These are phyloP conservation scores for Apostasia shenzhenica DNA, from an alignment of 106 monocot genomes.

Conservation along the genomic window DNA sequence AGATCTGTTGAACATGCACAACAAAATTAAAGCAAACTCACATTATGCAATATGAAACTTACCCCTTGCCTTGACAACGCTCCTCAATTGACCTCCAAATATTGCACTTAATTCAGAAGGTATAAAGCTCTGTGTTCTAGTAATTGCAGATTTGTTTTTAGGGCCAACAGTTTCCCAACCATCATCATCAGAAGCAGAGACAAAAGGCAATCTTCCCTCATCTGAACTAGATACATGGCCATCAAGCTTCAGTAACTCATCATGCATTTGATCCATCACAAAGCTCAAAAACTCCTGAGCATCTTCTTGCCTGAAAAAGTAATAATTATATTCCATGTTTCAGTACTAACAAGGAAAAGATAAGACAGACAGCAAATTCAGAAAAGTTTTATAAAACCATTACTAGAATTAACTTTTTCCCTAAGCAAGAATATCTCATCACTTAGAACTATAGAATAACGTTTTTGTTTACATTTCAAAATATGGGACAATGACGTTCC, in stretches of 20 bases:
- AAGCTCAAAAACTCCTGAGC: conserved; percentile 99
- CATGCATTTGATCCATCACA: conserved; percentile 90
- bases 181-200: conserved; percentile 84
- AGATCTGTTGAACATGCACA: too few species aligned
- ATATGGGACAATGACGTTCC: too few species aligned
- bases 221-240: conserved; percentile 33
- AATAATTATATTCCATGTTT: background rate
- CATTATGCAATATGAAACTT: conserved; percentile 2
- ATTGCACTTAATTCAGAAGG: conserved; percentile 89
- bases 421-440: too few species aligned
- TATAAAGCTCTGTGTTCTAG: conserved; percentile 86
- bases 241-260: conserved; percentile 74
- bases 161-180: conserved; percentile 98
- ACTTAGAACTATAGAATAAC: too few species aligned
- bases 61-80: conserved; percentile 92
- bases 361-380: background rate
- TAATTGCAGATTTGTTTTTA: conserved; percentile 92
- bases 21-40: too few species aligned
- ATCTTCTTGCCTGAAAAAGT: conserved; percentile 85
- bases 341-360: too few species aligned
- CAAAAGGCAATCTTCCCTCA: conserved; percentile 27
- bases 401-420: too few species aligned
- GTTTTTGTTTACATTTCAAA: too few species aligned
- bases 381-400: background rate
- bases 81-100: conserved; percentile 90